Evolutionary conservation across 192 early-diverging fungal genomes (phyloP).

Genomic region (Gonapodya sp.): DNA sequence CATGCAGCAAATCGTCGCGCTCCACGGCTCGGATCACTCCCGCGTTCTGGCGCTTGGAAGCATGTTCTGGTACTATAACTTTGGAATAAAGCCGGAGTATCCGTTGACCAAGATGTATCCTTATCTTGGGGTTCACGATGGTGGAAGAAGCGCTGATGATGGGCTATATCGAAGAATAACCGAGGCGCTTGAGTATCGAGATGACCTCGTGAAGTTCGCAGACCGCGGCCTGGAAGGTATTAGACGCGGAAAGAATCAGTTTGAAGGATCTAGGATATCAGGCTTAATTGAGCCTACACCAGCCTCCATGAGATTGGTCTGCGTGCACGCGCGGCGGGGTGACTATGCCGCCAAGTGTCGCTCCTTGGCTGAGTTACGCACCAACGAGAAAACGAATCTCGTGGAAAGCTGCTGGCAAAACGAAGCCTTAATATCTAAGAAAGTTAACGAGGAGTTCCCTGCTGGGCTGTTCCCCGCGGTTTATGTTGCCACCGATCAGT

Average conservation of each 20-base stretch:
- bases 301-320: conserved; percentile 12
- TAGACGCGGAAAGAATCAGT: neutral
- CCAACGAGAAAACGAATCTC: neutral
- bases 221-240: neutral
- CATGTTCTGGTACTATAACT: conserved; percentile 29
- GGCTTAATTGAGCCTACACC: neutral
- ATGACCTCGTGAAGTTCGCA: neutral
- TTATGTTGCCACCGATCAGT: neutral
- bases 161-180: conserved; percentile 10
- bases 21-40: conserved; percentile 13
- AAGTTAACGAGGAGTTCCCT: neutral
- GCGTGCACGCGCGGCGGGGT: conserved; percentile 24
- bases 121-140: conserved; percentile 2
- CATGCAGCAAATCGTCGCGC: conserved; percentile 8
- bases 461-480: neutral
- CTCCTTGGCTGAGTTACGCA: neutral
- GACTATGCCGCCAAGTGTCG: conserved; percentile 25
- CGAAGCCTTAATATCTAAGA: neutral
- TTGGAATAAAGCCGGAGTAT: conserved; percentile 17
- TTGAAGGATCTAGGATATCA: too few species aligned
- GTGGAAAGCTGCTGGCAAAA: neutral
- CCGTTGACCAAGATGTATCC: conserved; percentile 14
- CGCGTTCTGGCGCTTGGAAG: conserved; percentile 22
- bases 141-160: neutral
- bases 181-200: neutral